phyloP scores from a whole-genome alignment of 2,329 filamentous ascomycete genomes.

The Lecanosticta acicola region DNA sequence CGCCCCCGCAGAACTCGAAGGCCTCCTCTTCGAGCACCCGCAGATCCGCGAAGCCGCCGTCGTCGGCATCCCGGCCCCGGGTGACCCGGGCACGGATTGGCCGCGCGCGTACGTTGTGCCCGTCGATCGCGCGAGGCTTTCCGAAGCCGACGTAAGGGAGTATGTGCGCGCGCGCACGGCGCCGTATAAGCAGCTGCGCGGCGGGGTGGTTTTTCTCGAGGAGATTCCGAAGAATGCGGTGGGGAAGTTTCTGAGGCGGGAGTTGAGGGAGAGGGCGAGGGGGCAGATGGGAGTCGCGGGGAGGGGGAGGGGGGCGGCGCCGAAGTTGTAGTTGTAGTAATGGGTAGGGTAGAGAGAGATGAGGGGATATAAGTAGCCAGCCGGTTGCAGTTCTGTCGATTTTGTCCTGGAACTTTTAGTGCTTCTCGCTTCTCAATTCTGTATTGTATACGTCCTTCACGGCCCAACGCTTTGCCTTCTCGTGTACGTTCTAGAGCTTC shows the following conservation, averaged over 20 bases:
- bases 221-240: constrained; percentile 44
- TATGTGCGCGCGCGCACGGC: constrained; percentile 40
- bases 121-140: constrained; percentile 29
- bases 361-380: too few species aligned
- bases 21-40: constrained; percentile 39
- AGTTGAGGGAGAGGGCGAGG: constrained; percentile 39
- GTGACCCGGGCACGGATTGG: constrained; percentile 41
- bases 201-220: constrained; percentile 41
- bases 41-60: constrained; percentile 41
- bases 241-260: constrained; percentile 43
- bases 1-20: constrained; percentile 43
- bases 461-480: too few species aligned
- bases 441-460: too few species aligned
- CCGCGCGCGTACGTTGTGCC: constrained; percentile 41
- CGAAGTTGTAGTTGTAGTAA: constrained; percentile 1
- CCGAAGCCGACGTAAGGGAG: constrained; percentile 34
- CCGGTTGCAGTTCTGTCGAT: too few species aligned
- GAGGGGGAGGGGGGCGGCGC: too few species aligned
- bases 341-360: too few species aligned
- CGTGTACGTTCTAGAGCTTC: too few species aligned
- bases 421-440: too few species aligned
- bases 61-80: constrained; percentile 41
- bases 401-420: too few species aligned
- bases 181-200: constrained; percentile 42
- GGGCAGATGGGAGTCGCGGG: constrained; percentile 34